These are phyloP conservation scores for Thuidium tamariscinum DNA, from an alignment of 225 moss, liverwort and hornwort species.

Conservation along the genomic window DNA sequence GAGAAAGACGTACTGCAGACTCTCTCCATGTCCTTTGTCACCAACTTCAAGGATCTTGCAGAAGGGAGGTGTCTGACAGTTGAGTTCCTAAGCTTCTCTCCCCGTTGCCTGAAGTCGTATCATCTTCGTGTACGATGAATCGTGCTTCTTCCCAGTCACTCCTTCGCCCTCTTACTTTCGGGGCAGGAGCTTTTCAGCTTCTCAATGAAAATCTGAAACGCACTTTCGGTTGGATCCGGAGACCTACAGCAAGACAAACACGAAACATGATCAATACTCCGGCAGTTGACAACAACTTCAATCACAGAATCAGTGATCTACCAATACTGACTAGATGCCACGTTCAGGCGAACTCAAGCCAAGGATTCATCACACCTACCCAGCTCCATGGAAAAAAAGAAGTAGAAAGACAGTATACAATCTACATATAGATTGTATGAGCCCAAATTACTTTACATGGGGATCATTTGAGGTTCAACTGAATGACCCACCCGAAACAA, in stretches of 20 bases:
- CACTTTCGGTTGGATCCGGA: constrained; percentile 29
- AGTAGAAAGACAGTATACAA: background rate
- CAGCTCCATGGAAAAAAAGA: background rate
- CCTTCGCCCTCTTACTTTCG: constrained; percentile 6
- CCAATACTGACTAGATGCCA: background rate
- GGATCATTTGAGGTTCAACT: background rate
- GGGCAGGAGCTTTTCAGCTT: constrained; percentile 38
- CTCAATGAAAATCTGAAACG: constrained; percentile 36
- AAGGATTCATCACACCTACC: background rate
- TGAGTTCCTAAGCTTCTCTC: background rate
- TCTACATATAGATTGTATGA: background rate
- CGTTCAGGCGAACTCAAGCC: background rate
- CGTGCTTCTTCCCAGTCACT: background rate
- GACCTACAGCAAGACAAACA: constrained; percentile 23
- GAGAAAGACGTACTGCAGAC: background rate
- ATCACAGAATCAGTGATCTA: background rate
- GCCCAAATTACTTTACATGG: background rate
- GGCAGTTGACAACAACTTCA: background rate
- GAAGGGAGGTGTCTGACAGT: background rate
- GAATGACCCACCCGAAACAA: background rate
- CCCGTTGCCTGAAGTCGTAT: background rate
- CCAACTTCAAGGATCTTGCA: constrained; percentile 1
- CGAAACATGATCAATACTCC: background rate
- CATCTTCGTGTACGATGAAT: background rate
- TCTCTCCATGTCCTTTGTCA: background rate